These are phyloP conservation scores for Solanum sitiens DNA, from an alignment of 257 asterid species.

Conservation along the genomic window DNA sequence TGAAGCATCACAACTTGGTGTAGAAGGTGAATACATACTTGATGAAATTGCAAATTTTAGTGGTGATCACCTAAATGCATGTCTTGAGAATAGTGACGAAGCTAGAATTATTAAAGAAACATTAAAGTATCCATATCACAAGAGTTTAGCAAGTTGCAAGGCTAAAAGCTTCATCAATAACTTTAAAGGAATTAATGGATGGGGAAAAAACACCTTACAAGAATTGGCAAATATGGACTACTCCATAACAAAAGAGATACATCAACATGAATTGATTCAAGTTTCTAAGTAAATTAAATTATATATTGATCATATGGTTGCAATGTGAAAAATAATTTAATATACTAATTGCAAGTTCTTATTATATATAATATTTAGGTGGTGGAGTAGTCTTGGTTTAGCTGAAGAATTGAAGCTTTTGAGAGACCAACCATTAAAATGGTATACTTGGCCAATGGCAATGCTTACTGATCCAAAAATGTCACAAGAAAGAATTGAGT, in stretches of 20 bases:
- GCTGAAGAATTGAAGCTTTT: conserved; percentile 13
- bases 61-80: background rate
- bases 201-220: conserved; percentile 16
- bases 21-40: conserved; percentile 36
- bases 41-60: conserved; percentile 31
- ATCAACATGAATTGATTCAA: conserved; percentile 19
- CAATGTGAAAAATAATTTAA: too few relatives aligned
- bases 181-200: background rate
- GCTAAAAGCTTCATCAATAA: background rate
- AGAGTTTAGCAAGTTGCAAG: conserved; percentile 14
- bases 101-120: conserved; percentile 5
- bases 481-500: conserved; percentile 13
- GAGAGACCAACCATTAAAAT: conserved; percentile 27
- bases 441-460: conserved; percentile 30
- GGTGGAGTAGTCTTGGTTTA: conserved; percentile 39
- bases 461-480: background rate
- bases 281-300: conserved; percentile 16
- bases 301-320: background rate
- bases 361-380: conserved; percentile 16
- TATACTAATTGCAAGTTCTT: background rate
- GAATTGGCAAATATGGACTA: conserved; percentile 24
- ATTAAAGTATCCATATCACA: conserved; percentile 32
- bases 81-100: background rate
- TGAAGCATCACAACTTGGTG: conserved; percentile 39
- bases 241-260: background rate